A percentile compares a stretch with the other conserved stretches of the same genome.
These are phyloP conservation scores for Nicotiana paniculata DNA, from an alignment of 257 asterid species.

Conservation along the genomic window DNA sequence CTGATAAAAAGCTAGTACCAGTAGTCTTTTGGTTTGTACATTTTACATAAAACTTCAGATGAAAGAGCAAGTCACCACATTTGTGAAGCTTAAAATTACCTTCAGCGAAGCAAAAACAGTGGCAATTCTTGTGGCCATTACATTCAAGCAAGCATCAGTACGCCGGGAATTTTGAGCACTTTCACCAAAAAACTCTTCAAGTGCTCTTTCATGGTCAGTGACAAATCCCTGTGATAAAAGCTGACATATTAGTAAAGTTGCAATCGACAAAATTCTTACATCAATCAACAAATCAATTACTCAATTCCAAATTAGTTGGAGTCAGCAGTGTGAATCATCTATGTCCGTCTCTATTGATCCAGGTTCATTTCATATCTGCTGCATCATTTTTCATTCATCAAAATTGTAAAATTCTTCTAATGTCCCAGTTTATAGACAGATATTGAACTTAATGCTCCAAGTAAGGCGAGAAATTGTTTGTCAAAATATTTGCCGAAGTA, in stretches of 20 bases:
- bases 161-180: constrained; percentile 49
- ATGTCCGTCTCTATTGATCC: not conserved
- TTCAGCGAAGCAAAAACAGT: constrained; percentile 96
- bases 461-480: not conserved
- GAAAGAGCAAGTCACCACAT: constrained; percentile 6
- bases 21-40: not conserved
- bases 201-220: constrained; percentile 93
- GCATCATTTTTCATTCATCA: not conserved
- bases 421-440: not conserved
- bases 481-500: constrained; percentile 16
- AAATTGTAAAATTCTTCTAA: not conserved
- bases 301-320: not conserved
- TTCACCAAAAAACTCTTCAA: constrained; percentile 78
- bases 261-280: not conserved
- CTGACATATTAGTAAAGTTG: not conserved
- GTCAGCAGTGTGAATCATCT: not conserved
- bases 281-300: not conserved
- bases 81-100: constrained; percentile 37
- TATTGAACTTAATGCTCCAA: not conserved
- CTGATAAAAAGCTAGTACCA: not conserved
- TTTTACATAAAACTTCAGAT: not conserved
- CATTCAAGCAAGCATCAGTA: constrained; percentile 57
- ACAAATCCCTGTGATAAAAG: constrained; percentile 55
- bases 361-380: not conserved
- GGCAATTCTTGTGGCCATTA: constrained; percentile 76